Conservation (phyloP, 371 early-diverging fungal species). For the Rhizopus sp. region DNA sequence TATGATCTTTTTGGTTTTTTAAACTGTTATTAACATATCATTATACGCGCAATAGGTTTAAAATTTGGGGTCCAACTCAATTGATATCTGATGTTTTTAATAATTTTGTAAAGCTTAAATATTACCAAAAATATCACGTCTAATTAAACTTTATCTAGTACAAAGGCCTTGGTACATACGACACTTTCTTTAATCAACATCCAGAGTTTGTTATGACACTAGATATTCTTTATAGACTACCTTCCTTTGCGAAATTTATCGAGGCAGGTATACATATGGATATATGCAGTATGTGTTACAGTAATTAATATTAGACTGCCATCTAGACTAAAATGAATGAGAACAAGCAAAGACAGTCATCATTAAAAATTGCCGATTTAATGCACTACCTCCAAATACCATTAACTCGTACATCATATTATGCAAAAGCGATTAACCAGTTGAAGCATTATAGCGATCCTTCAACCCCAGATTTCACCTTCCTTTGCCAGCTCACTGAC, state of each 20-base stretch:
- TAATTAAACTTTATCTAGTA: neutral
- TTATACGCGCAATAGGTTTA: constrained; percentile 10
- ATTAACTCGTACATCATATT: constrained; percentile 9
- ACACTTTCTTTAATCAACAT: constrained; percentile 18
- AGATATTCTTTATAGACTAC: constrained; percentile 22
- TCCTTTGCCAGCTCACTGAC: constrained; percentile 3
- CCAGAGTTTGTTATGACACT: constrained; percentile 21
- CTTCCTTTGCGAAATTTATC: constrained; percentile 28
- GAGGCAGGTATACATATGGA: constrained; percentile 15
- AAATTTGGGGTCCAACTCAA: constrained; percentile 44
- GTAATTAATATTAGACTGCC: neutral
- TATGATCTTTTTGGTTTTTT: too few relatives aligned
- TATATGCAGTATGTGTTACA: neutral
- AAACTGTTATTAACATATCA: too few relatives aligned
- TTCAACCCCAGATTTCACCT: constrained; percentile 25
- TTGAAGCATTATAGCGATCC: constrained; percentile 22
- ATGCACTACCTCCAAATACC: constrained; percentile 19
- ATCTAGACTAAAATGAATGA: constrained; percentile 2
- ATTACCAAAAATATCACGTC: neutral
- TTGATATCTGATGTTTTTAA: constrained; percentile 34
- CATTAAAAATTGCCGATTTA: constrained; percentile 3
- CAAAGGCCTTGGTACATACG: neutral
- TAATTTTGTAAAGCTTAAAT: constrained; percentile 25
- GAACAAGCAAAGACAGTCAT: neutral
- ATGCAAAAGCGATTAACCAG: constrained; percentile 14